These are phyloP conservation scores for Paramecium biaurelia DNA, from an alignment of 73 alveolate species.

Conservation along the genomic window DNA sequence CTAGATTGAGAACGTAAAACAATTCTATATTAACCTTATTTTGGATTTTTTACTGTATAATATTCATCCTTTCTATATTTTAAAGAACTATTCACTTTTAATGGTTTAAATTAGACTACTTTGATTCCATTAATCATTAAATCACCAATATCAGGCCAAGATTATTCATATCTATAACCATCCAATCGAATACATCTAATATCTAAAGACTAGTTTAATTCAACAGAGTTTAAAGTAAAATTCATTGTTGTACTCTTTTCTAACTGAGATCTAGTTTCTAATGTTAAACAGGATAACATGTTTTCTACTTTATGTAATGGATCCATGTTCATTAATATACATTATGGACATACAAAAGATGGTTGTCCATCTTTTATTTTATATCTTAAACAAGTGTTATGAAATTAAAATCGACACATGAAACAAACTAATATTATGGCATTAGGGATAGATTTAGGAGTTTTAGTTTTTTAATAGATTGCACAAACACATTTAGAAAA, in stretches of 20 bases:
- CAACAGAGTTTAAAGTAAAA: not conserved
- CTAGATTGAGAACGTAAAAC: not conserved
- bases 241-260: not conserved
- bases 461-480: not conserved
- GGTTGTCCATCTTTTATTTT: not conserved
- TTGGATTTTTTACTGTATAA: not conserved
- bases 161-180: not conserved
- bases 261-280: not conserved
- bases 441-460: not conserved
- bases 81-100: not conserved
- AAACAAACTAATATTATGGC: not conserved
- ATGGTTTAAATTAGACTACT: not conserved
- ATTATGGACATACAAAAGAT: not conserved
- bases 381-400: not conserved
- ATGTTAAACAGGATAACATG: not conserved
- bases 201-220: not conserved
- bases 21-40: not conserved
- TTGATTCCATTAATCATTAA: not conserved
- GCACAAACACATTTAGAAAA: not conserved
- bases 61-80: constrained; percentile 8
- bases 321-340: not conserved
- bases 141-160: constrained; percentile 3
- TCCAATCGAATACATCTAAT: not conserved
- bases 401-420: not conserved
- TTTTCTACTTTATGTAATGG: constrained; percentile 4